Percentiles rank a stretch among this genome's conserved stretches.
These are phyloP conservation scores for Metschnikowia kofuensis DNA, from an alignment of 805 yeast species.

Conservation along the genomic window DNA sequence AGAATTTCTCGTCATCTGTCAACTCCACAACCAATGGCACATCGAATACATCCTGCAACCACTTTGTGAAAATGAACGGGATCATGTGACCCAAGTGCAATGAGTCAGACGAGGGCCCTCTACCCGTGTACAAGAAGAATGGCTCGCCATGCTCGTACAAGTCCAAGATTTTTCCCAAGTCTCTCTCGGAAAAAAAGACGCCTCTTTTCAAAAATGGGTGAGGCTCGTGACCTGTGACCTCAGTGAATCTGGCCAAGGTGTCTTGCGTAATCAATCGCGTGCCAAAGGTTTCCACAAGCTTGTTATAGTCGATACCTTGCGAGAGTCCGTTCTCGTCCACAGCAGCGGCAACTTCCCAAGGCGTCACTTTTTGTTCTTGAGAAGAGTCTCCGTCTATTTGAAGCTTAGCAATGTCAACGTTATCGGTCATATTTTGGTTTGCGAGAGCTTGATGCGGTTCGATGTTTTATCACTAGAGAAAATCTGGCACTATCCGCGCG, in stretches of 20 bases:
- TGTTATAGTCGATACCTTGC: constrained; percentile 90
- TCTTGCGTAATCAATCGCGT: constrained; percentile 69
- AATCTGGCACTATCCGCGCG: neutral
- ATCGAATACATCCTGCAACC: constrained; percentile 98
- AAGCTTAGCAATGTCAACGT: constrained; percentile 16
- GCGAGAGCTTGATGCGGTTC: neutral
- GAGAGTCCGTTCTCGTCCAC: constrained; percentile 83
- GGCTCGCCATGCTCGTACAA: constrained; percentile 93
- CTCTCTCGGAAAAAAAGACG: constrained; percentile 88
- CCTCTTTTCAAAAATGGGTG: constrained; percentile 91
- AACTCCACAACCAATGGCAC: constrained; percentile 91
- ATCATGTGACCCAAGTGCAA: constrained; percentile 97
- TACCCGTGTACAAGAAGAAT: constrained; percentile 92
- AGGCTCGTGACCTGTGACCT: constrained; percentile 85
- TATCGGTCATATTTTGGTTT: constrained; percentile 12
- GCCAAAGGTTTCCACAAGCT: constrained; percentile 83
- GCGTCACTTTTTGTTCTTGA: constrained; percentile 56
- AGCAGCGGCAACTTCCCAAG: constrained; percentile 99
- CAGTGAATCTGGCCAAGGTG: constrained; percentile 69
- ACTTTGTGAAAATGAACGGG: constrained; percentile 92
- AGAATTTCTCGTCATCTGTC: constrained; percentile 95
- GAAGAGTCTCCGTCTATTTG: constrained; percentile 12
- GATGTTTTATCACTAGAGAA: neutral
- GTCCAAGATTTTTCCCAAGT: constrained; percentile 72
- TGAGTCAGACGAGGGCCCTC: constrained; percentile 93